These are phyloP conservation scores for Aegilops longissima DNA, from an alignment of 176 grass and related monocot genomes.

Conservation along the genomic window DNA sequence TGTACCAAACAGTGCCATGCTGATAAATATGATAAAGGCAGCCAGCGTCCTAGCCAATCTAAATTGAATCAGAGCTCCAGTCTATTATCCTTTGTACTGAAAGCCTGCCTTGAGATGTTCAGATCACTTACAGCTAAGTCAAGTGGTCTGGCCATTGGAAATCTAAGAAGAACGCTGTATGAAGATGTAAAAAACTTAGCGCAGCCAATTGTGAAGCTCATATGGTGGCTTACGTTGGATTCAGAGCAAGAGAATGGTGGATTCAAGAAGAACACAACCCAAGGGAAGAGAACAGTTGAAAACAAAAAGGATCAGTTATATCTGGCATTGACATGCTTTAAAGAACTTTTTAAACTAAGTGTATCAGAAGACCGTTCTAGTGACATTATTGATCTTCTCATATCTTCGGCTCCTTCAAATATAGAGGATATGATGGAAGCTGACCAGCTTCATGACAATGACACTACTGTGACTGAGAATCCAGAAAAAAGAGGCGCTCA, in stretches of 20 bases:
- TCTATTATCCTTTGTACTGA: constrained; percentile 64
- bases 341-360: constrained; percentile 61
- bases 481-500: constrained; percentile 27
- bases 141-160: constrained; percentile 15
- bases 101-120: constrained; percentile 68
- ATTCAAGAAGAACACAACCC: constrained; percentile 49
- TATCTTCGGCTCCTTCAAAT: constrained; percentile 45
- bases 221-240: constrained; percentile 51
- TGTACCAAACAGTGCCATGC: constrained; percentile 46
- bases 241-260: constrained; percentile 47
- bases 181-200: constrained; percentile 57
- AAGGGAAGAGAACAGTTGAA: constrained; percentile 61
- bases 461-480: constrained; percentile 10
- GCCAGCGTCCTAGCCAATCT: constrained; percentile 56
- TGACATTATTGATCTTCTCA: constrained; percentile 48
- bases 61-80: constrained; percentile 33
- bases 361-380: constrained; percentile 40
- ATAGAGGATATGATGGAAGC: constrained; percentile 32
- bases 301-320: constrained; percentile 59
- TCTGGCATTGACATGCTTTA: constrained; percentile 63
- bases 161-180: constrained; percentile 33
- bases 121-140: constrained; percentile 41
- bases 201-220: constrained; percentile 64
- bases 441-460: constrained; percentile 24
- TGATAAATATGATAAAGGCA: constrained; percentile 36